Evolutionary conservation across 805 yeast genomes (phyloP).

Genomic region (Tetrapisispora phaffii): DNA sequence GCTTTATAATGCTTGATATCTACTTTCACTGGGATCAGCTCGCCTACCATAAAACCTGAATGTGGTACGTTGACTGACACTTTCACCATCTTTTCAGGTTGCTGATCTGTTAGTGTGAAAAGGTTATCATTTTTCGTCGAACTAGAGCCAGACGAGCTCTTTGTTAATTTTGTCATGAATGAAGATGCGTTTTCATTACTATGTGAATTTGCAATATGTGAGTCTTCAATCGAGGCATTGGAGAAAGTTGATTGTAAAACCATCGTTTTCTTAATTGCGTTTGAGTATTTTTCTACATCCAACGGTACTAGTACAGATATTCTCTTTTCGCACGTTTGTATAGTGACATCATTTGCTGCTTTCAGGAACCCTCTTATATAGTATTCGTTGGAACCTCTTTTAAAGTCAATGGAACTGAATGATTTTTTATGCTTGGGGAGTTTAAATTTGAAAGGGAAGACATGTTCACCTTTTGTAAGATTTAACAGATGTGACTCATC

Average conservation of each 20-base stretch:
- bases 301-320: slow-evolving; percentile 61
- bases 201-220: neutral
- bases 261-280: slow-evolving; percentile 56
- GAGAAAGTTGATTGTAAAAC: slow-evolving; percentile 44
- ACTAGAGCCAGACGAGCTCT: slow-evolving; percentile 15
- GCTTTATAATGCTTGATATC: slow-evolving; percentile 59
- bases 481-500: slow-evolving; percentile 13
- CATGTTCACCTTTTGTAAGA: slow-evolving; percentile 72
- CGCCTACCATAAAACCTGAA: slow-evolving; percentile 73
- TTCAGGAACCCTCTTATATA: slow-evolving; percentile 30
- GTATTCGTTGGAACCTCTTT: slow-evolving; percentile 74
- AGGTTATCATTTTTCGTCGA: slow-evolving; percentile 3
- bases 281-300: slow-evolving; percentile 57
- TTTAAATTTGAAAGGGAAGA: slow-evolving; percentile 76
- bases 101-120: slow-evolving; percentile 4
- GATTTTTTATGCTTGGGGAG: slow-evolving; percentile 60
- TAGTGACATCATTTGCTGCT: slow-evolving; percentile 15
- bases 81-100: slow-evolving; percentile 26
- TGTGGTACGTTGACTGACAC: slow-evolving; percentile 41
- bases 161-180: slow-evolving; percentile 17
- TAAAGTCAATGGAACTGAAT: slow-evolving; percentile 69
- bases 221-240: neutral
- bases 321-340: slow-evolving; percentile 44
- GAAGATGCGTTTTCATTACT: slow-evolving; percentile 16
- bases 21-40: slow-evolving; percentile 62